phyloP scores from a whole-genome alignment of 331 rosid species.

The Rhamnella rubrinervis region DNA sequence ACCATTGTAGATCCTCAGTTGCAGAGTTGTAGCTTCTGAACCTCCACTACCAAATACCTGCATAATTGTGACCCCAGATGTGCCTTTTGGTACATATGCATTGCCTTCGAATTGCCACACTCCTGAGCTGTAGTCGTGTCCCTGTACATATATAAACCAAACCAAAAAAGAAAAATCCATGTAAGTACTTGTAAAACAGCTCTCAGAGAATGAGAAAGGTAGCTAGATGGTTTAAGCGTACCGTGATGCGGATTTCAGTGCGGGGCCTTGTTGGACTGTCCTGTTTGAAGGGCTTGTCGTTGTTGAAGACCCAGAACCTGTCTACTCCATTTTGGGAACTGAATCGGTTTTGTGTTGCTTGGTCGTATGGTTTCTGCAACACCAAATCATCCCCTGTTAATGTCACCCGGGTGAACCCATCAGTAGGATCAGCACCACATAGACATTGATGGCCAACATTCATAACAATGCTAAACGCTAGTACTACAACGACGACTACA shows the following conservation, averaged over 20 bases:
- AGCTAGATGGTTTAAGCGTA: no score
- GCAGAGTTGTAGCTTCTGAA: background rate
- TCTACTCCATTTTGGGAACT: constrained; percentile 35
- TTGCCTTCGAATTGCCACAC: constrained; percentile 62
- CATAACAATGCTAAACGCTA: background rate
- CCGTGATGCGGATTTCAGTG: background rate
- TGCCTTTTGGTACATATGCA: constrained; percentile 39
- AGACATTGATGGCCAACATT: background rate
- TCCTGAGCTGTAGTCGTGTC: constrained; percentile 40
- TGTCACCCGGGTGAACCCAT: constrained; percentile 40
- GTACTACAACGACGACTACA: no score
- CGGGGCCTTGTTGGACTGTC: constrained; percentile 40
- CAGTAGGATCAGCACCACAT: constrained; percentile 38
- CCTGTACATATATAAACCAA: constrained; percentile 10
- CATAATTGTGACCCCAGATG: constrained; percentile 39
- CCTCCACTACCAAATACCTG: constrained; percentile 41
- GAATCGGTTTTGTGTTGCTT: constrained; percentile 34
- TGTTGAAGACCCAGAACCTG: constrained; percentile 43
- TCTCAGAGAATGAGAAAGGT: no score
- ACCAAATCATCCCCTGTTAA: constrained; percentile 30
- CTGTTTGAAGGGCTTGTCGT: constrained; percentile 43
- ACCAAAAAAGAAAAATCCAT: no score
- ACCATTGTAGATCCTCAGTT: constrained; percentile 9
- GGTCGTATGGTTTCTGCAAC: constrained; percentile 39
- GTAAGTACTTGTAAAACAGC: no score